Percentiles rank a stretch among this genome's conserved stretches.
phyloP scores from a whole-genome alignment of 139 green algal species.

The Tetraselmis chui region DNA sequence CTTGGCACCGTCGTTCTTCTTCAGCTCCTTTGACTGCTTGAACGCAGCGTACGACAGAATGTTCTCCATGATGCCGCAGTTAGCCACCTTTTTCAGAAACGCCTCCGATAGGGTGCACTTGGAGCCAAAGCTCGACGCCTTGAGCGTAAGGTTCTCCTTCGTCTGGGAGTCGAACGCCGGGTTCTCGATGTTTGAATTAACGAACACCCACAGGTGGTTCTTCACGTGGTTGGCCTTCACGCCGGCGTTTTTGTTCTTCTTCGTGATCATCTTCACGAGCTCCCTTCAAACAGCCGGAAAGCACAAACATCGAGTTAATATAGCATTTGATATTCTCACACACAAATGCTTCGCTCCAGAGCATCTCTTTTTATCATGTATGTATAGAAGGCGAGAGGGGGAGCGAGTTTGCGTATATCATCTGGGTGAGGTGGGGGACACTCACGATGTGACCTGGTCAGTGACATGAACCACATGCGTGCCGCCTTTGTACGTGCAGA shows the following conservation, averaged over 20 bases:
- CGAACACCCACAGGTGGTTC: conserved; percentile 97
- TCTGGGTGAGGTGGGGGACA: no score
- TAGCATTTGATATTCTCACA: not conserved
- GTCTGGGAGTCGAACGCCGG: conserved; percentile 98
- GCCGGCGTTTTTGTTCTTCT: conserved; percentile 90
- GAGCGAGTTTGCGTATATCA: not conserved
- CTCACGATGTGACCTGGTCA: conserved; percentile 80
- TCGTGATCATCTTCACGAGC: conserved; percentile 78
- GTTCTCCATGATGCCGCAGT: conserved; percentile 74
- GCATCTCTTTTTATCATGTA: not conserved
- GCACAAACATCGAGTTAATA: not conserved
- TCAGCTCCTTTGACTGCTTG: conserved; percentile 92
- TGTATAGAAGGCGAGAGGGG: not conserved
- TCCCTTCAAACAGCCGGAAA: conserved; percentile 27
- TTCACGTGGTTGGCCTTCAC: conserved; percentile 95
- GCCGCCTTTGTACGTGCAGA: conserved; percentile 92
- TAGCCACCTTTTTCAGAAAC: conserved; percentile 88
- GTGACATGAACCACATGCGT: conserved; percentile 93
- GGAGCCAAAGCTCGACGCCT: conserved; percentile 82
- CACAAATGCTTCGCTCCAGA: not conserved
- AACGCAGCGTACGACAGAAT: conserved; percentile 85
- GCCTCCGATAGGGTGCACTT: conserved; percentile 78
- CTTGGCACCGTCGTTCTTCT: conserved; percentile 96
- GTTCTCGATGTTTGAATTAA: conserved; percentile 96
- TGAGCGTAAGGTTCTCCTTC: conserved; percentile 94